Evolutionary conservation across 202 grass and related monocot species (phyloP).

Genomic region (Carex arenaria): DNA sequence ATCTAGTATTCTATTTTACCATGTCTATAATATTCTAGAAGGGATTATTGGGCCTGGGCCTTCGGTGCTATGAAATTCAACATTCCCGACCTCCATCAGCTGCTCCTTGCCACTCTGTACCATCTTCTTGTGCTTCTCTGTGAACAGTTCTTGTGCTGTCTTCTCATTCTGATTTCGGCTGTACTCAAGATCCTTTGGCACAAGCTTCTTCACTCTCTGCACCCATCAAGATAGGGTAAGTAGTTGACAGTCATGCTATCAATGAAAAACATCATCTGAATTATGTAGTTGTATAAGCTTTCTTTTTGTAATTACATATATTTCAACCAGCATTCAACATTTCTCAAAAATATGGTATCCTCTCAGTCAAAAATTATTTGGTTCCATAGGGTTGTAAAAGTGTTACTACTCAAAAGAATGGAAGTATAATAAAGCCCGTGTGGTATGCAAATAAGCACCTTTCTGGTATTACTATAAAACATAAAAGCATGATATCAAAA

Average conservation of each 20-base stretch:
- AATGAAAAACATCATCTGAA: neutral
- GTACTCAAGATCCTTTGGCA: constrained; percentile 15
- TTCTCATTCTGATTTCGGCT: constrained; percentile 21
- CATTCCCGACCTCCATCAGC: constrained; percentile 25
- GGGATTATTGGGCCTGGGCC: too few relatives aligned
- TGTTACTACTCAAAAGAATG: too few relatives aligned
- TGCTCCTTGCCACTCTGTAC: neutral
- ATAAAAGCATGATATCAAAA: neutral
- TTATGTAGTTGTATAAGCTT: neutral
- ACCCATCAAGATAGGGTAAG: neutral
- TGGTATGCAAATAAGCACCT: too few relatives aligned
- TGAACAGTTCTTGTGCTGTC: constrained; percentile 30
- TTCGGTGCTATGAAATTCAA: too few relatives aligned
- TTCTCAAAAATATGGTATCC: too few relatives aligned
- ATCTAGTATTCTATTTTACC: too few relatives aligned
- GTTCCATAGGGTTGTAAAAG: too few relatives aligned
- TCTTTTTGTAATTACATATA: too few relatives aligned
- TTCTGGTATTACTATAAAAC: neutral
- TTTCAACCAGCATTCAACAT: too few relatives aligned
- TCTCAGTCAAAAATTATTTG: too few relatives aligned
- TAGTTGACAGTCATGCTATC: neutral
- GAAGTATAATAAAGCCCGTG: too few relatives aligned
- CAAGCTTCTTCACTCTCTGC: constrained; percentile 3
- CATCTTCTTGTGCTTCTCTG: neutral
- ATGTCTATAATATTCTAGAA: too few relatives aligned